phyloP scores from a whole-genome alignment of 768 basidiomycete species.

The Tricholoma bakamatsutake region DNA sequence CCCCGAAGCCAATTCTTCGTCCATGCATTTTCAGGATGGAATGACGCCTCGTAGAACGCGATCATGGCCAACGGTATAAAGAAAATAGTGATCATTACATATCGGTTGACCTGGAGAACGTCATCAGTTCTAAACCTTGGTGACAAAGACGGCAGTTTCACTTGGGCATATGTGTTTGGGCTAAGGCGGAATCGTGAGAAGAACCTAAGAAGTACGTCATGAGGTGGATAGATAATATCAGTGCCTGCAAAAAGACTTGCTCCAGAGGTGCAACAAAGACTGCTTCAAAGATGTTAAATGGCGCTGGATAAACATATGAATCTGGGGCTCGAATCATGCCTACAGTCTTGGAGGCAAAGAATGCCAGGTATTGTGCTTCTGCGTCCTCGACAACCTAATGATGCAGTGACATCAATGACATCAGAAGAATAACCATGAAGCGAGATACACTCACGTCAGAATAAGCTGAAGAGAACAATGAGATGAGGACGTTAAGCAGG shows the following conservation, averaged over 20 bases:
- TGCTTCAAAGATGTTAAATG: constrained; percentile 85
- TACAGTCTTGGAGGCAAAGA: constrained; percentile 84
- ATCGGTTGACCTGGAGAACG: constrained; percentile 57
- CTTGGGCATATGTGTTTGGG: constrained; percentile 54
- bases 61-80: constrained; percentile 71
- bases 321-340: constrained; percentile 85
- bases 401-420: neutral
- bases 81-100: constrained; percentile 77
- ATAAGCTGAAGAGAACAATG: constrained; percentile 92
- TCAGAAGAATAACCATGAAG: neutral
- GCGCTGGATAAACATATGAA: constrained; percentile 83
- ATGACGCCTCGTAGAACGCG: constrained; percentile 67
- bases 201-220: constrained; percentile 24
- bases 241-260: constrained; percentile 38
- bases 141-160: constrained; percentile 5
- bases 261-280: constrained; percentile 81
- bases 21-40: constrained; percentile 52
- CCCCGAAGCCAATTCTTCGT: constrained; percentile 61
- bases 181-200: constrained; percentile 40
- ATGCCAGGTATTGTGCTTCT: constrained; percentile 85
- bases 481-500: constrained; percentile 89
- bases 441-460: constrained; percentile 55
- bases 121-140: constrained; percentile 4
- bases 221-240: constrained; percentile 3
- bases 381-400: constrained; percentile 73